Evolutionary conservation across 768 basidiomycete genomes (phyloP), one percentile per base, ranked within the genome.

Genomic region (Phanerochaete carnosa): DNA sequence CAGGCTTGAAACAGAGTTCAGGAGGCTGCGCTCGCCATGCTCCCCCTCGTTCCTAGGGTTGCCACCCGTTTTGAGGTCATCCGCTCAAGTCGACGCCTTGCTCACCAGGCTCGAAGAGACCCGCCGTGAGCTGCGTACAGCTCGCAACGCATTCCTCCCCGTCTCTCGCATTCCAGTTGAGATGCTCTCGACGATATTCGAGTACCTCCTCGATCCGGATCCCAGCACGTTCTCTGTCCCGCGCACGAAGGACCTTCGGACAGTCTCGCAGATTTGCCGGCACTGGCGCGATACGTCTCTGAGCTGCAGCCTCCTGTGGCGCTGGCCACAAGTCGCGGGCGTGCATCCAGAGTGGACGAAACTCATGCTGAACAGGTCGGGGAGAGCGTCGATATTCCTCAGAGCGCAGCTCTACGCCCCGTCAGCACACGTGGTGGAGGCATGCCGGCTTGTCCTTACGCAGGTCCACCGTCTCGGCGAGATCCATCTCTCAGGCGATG

Each of bases 261-360:
- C 19, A 7, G 28, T 50, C 15, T 39, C 35, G 5, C 57, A 62
- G 26, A 58, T 62, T 23, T 62, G 62, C 54, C 33, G 35, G 15
- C 32, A 45, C 26, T 62, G 62, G 62, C 57, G 62, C 30, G 57
- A 23, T 19, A 58, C 56, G n/a, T 57, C 62, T 5, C 25, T 62
- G 6, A 32, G 43, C 16, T 62, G 62, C 26, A 16, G 28, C 39
- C 12, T 45, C 11, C 53, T 62, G 2, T 62, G 62, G 62, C 53
- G 22, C 16, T 50, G 53, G 13, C 16, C 59, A 16, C 50, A 62
- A 16, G 51, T 57, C 15, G n/a, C 43, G 25, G 30, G 23, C 57
- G 47, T 29, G 3, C 57, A 35, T n/a, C 47, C 57, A 33, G 37
- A 30, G 2, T 59, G 62, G 57, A 45, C 57, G 19, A 22, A 23